Base-by-base conservation (phyloP, 2,329 filamentous ascomycete species). In the Penicillium sclerotigenum region DNA sequence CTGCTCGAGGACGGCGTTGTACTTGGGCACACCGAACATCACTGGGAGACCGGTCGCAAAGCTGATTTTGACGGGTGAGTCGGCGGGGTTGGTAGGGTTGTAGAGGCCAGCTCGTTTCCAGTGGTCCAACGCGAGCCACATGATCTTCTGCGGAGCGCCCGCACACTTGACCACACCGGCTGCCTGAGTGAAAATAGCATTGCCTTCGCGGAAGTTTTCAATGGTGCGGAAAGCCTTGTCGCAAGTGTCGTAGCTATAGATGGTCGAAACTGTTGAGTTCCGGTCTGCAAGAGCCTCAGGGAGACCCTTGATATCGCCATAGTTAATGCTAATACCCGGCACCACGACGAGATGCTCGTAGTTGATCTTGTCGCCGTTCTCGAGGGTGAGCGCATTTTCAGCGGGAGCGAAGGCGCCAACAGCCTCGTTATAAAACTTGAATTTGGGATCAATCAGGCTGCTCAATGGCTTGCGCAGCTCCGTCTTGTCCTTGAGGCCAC, bases 261-360 rank as follows among this genome's bases (percentile, higher is more conserved):
- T 83, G 11, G 82, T 80, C 0, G 82, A 83, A 8, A 86, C 82
- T 0, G 73, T 71, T 1, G 79, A 73, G 45, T 75, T 61, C 0
- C 72, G 73, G 56, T 83, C 73, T 4, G 75, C 76, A 4, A 84
- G 76, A 4, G 83, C 83, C 65, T 84, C 82, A 0, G 79, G 74
- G n/a, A 86, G 68, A 20, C 83, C 83, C 68, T 81, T 78, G 68
- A 85, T 76, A 59, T 72, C 77, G 57, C 68, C 73, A 45, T 77
- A 80, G 68, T 83, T 74, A 65, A 84, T 72, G 16, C 70, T 72
- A 63, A 86, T 79, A 5, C 83, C 83, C 0, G 86, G 85, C 0
- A 73, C 84, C 0, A 88, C 84, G 33, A 88, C 77, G 1, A 88
- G 77, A 6, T 88, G 84, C 57, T 88, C 83, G 62, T 88, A 88